A percentile compares a stretch with the other conserved stretches of the same genome.
Conservation (phyloP, 2,329 filamentous ascomycete species). For the Magnaporthales sp. region DNA sequence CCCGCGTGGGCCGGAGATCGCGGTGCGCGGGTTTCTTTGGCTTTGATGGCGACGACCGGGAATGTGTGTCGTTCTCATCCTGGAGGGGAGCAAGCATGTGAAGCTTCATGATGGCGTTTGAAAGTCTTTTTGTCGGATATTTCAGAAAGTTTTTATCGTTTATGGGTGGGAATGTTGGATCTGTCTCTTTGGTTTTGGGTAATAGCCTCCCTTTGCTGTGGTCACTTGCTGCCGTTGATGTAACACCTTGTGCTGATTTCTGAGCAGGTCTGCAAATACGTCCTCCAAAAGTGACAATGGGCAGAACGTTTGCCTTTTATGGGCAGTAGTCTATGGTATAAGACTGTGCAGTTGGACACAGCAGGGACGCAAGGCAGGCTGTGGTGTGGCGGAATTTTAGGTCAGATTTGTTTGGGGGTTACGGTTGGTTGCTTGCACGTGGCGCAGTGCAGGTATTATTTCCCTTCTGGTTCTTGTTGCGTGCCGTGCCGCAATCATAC, state of each 20-base stretch:
- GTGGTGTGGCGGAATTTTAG: neutral
- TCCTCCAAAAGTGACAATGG: neutral
- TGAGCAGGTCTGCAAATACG: neutral
- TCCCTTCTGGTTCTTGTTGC: too few species aligned
- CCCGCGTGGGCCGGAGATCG: neutral
- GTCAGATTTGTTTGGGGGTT: neutral
- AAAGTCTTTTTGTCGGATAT: neutral
- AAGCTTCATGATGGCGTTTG: neutral
- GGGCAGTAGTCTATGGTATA: neutral
- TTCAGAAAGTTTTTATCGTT: neutral
- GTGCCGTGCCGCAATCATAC: too few species aligned
- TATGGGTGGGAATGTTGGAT: too few species aligned
- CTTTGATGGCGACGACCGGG: neutral
- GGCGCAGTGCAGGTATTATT: neutral
- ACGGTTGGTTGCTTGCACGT: neutral
- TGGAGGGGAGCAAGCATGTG: neutral
- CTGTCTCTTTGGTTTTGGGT: too few species aligned
- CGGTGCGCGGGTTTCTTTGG: neutral
- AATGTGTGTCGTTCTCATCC: neutral
- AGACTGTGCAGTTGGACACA: neutral
- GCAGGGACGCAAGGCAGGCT: neutral
- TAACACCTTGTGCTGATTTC: neutral
- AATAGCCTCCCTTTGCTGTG: neutral
- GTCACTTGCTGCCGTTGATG: neutral
- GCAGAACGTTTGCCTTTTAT: neutral